These are phyloP conservation scores for Amanita jacksonii DNA, from an alignment of 768 basidiomycete genomes.

Conservation along the genomic window DNA sequence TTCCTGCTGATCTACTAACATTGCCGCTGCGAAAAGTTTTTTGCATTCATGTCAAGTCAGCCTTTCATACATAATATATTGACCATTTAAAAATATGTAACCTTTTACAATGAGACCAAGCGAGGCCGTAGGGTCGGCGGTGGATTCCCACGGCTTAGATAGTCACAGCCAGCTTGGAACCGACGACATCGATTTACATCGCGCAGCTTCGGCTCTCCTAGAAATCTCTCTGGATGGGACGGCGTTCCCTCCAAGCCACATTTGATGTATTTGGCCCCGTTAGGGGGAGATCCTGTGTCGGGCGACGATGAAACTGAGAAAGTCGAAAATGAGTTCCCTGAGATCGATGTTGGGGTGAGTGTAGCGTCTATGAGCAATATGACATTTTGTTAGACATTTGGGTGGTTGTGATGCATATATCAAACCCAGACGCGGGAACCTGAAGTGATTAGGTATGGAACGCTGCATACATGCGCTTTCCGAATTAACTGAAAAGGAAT, in stretches of 20 bases:
- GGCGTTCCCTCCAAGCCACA: conserved; percentile 38
- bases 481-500: conserved; percentile 3
- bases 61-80: conserved; percentile 39
- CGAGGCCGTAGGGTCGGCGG: conserved; percentile 60
- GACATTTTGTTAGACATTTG: conserved; percentile 67
- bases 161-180: conserved; percentile 22
- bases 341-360: conserved; percentile 39
- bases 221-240: conserved; percentile 72
- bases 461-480: neutral
- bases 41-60: conserved; percentile 74
- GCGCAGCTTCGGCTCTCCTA: conserved; percentile 75
- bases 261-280: conserved; percentile 57
- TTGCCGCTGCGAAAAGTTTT: conserved; percentile 67
- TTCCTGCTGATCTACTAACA: conserved; percentile 90
- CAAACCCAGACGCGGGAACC: conserved; percentile 66
- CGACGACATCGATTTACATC: conserved; percentile 73
- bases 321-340: conserved; percentile 82
- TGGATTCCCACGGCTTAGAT: conserved; percentile 9
- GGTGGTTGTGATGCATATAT: conserved; percentile 62
- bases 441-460: conserved; percentile 65
- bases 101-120: conserved; percentile 57
- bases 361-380: conserved; percentile 28
- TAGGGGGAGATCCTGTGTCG: conserved; percentile 51
- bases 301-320: conserved; percentile 80
- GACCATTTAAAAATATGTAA: too few species aligned